phyloP scores from a whole-genome alignment of 768 basidiomycete species.

The Agaricus sinodeliciosus region DNA sequence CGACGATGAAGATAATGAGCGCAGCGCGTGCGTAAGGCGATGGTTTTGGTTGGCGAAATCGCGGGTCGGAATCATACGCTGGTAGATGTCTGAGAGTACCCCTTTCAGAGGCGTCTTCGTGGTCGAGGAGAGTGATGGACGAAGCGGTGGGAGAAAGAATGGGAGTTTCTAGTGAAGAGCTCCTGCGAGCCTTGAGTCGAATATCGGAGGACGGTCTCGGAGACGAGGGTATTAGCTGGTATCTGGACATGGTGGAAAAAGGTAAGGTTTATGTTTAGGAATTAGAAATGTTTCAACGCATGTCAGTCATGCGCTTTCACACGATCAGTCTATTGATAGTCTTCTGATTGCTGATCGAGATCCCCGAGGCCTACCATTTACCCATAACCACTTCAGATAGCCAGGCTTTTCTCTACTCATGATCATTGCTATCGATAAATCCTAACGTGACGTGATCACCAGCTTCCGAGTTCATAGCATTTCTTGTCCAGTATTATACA shows the following conservation, averaged over 20 bases:
- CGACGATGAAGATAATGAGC: conserved; percentile 26
- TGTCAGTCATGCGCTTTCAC: too few species aligned
- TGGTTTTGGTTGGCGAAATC: conserved; percentile 31
- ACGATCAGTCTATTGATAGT: too few species aligned
- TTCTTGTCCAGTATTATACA: too few species aligned
- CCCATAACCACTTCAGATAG: too few species aligned
- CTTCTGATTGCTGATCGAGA: neutral
- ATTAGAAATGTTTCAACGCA: too few species aligned
- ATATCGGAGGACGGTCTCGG: neutral
- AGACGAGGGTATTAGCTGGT: conserved; percentile 5
- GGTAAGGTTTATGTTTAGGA: neutral
- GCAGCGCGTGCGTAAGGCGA: conserved; percentile 33
- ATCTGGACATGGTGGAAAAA: conserved; percentile 4
- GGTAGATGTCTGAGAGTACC: conserved; percentile 3
- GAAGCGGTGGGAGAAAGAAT: neutral
- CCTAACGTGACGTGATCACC: too few species aligned
- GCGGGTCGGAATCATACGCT: conserved; percentile 17
- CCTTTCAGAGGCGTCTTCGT: conserved; percentile 2
- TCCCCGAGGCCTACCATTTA: too few species aligned
- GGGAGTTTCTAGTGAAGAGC: neutral
- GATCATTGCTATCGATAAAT: too few species aligned
- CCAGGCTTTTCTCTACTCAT: too few species aligned
- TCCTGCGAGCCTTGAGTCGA: neutral
- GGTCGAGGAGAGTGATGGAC: conserved; percentile 4
- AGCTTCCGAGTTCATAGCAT: too few species aligned